phyloP scores from a whole-genome alignment of 768 basidiomycete genomes.

The Russula griseocarnosa region DNA sequence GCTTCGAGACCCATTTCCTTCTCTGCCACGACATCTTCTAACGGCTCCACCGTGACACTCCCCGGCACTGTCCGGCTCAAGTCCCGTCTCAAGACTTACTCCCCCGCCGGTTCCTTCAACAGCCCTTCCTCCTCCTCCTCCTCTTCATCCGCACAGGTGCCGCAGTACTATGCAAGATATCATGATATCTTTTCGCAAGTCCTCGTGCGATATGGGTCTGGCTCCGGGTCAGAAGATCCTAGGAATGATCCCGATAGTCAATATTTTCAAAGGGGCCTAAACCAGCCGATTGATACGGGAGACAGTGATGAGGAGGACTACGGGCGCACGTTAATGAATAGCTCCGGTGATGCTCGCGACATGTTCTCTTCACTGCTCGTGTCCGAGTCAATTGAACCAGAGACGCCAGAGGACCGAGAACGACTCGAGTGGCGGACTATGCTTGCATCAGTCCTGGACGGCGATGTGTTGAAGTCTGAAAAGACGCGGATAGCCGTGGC shows the following conservation, averaged over 20 bases:
- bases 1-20: conserved; percentile 30
- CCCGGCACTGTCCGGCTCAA: conserved; percentile 29
- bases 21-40: conserved; percentile 25
- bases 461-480: conserved; percentile 93
- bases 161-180: conserved; percentile 39
- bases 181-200: conserved; percentile 77
- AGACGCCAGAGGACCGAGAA: conserved; percentile 70
- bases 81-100: conserved; percentile 27
- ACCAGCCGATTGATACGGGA: conserved; percentile 63
- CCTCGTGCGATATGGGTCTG: conserved; percentile 68
- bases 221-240: conserved; percentile 57
- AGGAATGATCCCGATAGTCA: conserved; percentile 80
- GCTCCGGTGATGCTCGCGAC: conserved; percentile 47
- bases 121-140: conserved; percentile 33
- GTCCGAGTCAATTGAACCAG: conserved; percentile 60
- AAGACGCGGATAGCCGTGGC: conserved; percentile 87
- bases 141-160: conserved; percentile 32
- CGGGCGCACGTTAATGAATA: conserved; percentile 41
- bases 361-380: conserved; percentile 53
- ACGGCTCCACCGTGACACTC: conserved; percentile 19
- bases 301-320: conserved; percentile 75
- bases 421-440: conserved; percentile 94
- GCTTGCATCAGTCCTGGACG: conserved; percentile 87
- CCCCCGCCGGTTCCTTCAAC: conserved; percentile 30
- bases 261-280: conserved; percentile 70